Base-by-base conservation (phyloP, 2,329 filamentous ascomycete species). In the Exophiala oligosperma region DNA sequence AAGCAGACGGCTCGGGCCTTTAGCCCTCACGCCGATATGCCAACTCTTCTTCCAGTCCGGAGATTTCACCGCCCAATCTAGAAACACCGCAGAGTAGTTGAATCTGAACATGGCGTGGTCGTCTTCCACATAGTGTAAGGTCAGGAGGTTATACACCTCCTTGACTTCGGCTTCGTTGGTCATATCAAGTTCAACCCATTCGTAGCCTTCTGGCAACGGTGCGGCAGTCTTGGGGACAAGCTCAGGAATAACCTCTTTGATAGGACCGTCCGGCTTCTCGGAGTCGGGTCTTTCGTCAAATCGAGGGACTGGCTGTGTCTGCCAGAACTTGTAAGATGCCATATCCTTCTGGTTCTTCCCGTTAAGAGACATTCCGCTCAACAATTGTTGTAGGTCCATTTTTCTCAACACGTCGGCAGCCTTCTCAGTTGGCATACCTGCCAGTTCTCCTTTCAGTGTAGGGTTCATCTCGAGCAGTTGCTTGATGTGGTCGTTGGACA, bases 251-350 rank as follows among this genome's bases (percentile, higher is more conserved):
- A 93, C 89, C 17, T 87, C 77, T 76, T 88, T 89, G 71, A 99
- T 90, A 0, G 92, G 91, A 0, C 94, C 94, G 68, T 97, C 92
- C 63, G 86, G 79, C 63, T 81, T 77, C 59, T 79, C 76, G 52
- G 82, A 77, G 49, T 79, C 76, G 67, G 59, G 79, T 74, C 72
- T 87, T 79, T 80, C 77, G 52, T 79, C 76, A 70, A 97, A 96
- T 70, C 87, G 88, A 51, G 90, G 90, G 59, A 99, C 94, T 0
- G 94, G 94, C 74, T 99, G 94, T 48, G 94, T 99, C 74, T 91
- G 87, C 94, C 94, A 99, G 79, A 99, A 99, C 76, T 96, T 97
- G 82, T 97, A 97, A 58, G 88, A 90, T 5, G 88, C 92, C 91
- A 97, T 96, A 71, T 97, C 92, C 79, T 96, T 97, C 67, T 86